A percentile compares a stretch with the other conserved stretches of the same genome.
phyloP scores from a whole-genome alignment of 2,329 filamentous ascomycete species.

The Calonectria honghensis region DNA sequence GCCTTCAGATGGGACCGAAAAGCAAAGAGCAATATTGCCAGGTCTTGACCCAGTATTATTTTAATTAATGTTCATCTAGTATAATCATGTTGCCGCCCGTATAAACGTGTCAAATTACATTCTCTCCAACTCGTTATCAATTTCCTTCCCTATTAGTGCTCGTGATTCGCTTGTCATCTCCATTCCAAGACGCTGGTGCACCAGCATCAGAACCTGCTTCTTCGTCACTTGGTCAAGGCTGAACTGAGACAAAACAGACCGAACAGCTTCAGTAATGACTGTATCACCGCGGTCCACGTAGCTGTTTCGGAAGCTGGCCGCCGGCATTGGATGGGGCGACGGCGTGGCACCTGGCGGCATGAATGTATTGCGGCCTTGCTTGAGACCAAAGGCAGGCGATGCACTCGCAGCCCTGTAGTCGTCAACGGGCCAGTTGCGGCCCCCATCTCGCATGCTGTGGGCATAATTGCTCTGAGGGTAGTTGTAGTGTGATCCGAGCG shows the following conservation, averaged over 20 bases:
- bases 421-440: not conserved
- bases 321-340: constrained; percentile 73
- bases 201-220: constrained; percentile 93
- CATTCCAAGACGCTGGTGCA: constrained; percentile 94
- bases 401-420: not conserved
- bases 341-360: constrained; percentile 97
- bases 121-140: constrained; percentile 93
- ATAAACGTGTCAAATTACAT: constrained; percentile 78
- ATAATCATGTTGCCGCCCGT: not conserved
- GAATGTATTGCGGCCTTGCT: not conserved
- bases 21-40: no score
- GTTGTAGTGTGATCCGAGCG: not conserved
- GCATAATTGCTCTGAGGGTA: constrained; percentile 12
- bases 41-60: not conserved
- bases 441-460: constrained; percentile 1
- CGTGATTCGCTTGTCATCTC: constrained; percentile 90
- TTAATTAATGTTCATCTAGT: not conserved
- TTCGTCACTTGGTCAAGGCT: constrained; percentile 97
- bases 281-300: constrained; percentile 83
- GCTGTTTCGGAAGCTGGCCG: constrained; percentile 77
- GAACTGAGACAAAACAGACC: constrained; percentile 87
- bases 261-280: constrained; percentile 90
- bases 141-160: constrained; percentile 92
- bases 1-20: no score
- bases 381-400: not conserved